Evolutionary conservation across 1,284 basidiomycete genomes (phyloP), one percentile per base, ranked within the genome.

Genomic region (Sanghuangporus weigelae): DNA sequence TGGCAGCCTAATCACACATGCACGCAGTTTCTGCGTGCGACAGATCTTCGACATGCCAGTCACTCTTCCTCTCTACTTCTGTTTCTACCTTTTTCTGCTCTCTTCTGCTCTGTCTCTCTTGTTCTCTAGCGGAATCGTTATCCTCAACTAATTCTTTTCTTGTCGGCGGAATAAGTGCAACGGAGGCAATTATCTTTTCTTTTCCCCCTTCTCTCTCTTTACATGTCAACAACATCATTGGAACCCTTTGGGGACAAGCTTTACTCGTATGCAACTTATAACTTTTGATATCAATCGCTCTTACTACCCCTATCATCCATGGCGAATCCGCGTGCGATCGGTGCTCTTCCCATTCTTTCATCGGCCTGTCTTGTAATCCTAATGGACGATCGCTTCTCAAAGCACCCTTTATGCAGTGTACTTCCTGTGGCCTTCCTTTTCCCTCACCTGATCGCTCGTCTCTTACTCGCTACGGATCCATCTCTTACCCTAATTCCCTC

Each of bases 201-300:
- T 35, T 38, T 7, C 10, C 21, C 19, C n/a, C 21, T 46, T 46
- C 40, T 19, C 21, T 19, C 44, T 46, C 44, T 16, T 46, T 46
- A 54, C 53, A 35, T 54, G 53, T 54, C 53, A 54, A 54, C 53
- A 53, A 53, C 23, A n/a, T 3, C 53, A 49, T 54, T 62, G 61
- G 61, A 62, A 62, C 56, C 44, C 35, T 50, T 50, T 36, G 54
- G 55, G 54, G 23, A 48, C 56, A 35, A 40, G 38, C 35, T 46
- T 51, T 57, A 62, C 61, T 62, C 55, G 56, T 62, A 57, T 48
- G 44, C 60, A 62, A 56, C 54, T 62, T 62, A 62, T 62, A 62
- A 62, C 26, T 50, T 50, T 44, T 35, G 31, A 57, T 56, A 42
- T 31, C 19, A 8, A 46, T 63, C 48, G 39, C 48, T 59, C 54